A percentile compares a stretch with the other conserved stretches of the same genome.
These are phyloP conservation scores for Aspergillus japonicus DNA, from an alignment of 2,329 filamentous ascomycete genomes.

Conservation along the genomic window DNA sequence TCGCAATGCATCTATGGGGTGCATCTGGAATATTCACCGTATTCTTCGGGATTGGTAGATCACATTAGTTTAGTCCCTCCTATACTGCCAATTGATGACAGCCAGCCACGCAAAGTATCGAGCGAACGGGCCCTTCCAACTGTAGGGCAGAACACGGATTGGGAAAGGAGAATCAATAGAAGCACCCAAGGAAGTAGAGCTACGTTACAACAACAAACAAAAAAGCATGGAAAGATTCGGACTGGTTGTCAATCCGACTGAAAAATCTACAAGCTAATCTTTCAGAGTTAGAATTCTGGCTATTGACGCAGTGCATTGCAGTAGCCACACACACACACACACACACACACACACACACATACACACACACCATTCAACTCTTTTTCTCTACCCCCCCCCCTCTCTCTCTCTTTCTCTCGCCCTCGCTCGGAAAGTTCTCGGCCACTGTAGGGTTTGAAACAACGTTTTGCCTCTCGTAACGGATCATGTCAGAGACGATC, in stretches of 20 bases:
- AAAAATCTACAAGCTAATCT: conserved; percentile 10
- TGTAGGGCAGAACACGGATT: background rate
- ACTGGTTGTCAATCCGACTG: conserved; percentile 4
- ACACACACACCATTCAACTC: background rate
- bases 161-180: background rate
- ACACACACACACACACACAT: background rate
- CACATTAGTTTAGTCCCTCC: background rate
- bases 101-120: background rate
- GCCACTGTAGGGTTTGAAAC: background rate
- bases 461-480: background rate
- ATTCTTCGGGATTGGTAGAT: background rate
- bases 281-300: conserved; percentile 8
- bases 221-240: background rate
- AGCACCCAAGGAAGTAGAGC: background rate
- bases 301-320: conserved; percentile 13
- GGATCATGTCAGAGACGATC: background rate
- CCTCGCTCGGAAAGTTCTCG: background rate
- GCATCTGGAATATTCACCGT: background rate
- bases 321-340: background rate
- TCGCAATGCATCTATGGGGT: conserved; percentile 5
- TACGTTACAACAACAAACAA: background rate
- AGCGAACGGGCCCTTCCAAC: background rate
- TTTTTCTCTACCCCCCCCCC: background rate
- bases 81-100: background rate
- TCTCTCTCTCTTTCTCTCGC: background rate